These are phyloP conservation scores for Astrocystis sublimbata DNA, from an alignment of 495 filamentous ascomycete species.

Conservation along the genomic window DNA sequence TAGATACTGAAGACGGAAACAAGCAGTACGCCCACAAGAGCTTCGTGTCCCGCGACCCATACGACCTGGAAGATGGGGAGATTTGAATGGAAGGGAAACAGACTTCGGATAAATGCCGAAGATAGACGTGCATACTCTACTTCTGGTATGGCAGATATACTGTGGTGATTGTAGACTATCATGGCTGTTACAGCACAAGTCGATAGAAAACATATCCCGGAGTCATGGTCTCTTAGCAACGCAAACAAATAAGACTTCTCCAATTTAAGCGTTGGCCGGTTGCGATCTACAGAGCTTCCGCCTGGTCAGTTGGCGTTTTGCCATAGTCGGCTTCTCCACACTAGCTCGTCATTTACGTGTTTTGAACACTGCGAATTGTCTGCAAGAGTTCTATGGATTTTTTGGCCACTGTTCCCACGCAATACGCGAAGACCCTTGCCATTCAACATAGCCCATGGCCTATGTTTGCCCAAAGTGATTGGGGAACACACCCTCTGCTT, in stretches of 20 bases:
- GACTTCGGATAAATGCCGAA: neutral
- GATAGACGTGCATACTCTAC: neutral
- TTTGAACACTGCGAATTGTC: neutral
- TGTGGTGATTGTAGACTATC: constrained; percentile 5
- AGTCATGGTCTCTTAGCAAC: neutral
- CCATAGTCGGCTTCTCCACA: neutral
- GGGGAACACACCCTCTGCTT: no score
- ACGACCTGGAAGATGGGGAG: neutral
- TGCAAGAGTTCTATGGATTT: neutral
- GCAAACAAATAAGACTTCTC: neutral
- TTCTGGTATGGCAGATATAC: neutral
- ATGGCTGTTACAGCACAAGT: neutral
- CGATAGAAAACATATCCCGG: constrained; percentile 7
- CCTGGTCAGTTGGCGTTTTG: neutral
- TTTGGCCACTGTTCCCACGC: no score
- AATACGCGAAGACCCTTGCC: no score
- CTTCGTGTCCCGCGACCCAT: neutral
- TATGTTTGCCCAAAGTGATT: no score
- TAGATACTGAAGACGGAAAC: constrained; percentile 5
- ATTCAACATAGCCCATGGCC: no score
- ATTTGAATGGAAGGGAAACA: neutral
- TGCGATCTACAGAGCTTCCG: no score
- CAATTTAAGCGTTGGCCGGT: constrained; percentile 2
- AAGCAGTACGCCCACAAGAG: neutral
- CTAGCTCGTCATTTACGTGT: neutral